Conservation (phyloP, 2,329 filamentous ascomycete species). For the Xylaria multiplex region DNA sequence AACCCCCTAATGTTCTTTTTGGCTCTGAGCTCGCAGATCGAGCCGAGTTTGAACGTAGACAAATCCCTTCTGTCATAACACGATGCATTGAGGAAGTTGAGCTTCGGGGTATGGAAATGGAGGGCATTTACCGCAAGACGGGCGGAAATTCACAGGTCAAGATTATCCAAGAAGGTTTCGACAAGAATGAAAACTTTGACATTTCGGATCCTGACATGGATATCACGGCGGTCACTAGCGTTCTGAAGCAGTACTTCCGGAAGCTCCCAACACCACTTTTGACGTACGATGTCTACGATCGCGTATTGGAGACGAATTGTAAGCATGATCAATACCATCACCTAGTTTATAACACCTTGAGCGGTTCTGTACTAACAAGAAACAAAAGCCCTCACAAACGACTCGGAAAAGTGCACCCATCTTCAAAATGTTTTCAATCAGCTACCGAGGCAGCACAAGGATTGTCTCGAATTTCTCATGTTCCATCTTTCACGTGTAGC, state of each 20-base stretch:
- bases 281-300: slow-evolving; percentile 92
- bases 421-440: slow-evolving; percentile 78
- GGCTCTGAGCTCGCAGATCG: slow-evolving; percentile 89
- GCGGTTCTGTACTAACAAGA: slow-evolving; percentile 29
- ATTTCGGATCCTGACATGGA: slow-evolving; percentile 94
- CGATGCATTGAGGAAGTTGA: slow-evolving; percentile 98
- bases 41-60: slow-evolving; percentile 85
- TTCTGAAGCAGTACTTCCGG: slow-evolving; percentile 97
- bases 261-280: slow-evolving; percentile 89
- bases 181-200: slow-evolving; percentile 84
- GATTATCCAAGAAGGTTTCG: slow-evolving; percentile 89
- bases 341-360: not conserved
- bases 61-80: slow-evolving; percentile 89
- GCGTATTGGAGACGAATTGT: slow-evolving; percentile 83
- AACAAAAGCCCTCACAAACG: slow-evolving; percentile 68
- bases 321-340: slow-evolving; percentile 51
- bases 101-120: slow-evolving; percentile 93
- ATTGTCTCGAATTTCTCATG: slow-evolving; percentile 91
- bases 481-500: slow-evolving; percentile 93
- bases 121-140: slow-evolving; percentile 98
- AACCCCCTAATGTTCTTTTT: slow-evolving; percentile 74
- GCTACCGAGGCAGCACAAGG: slow-evolving; percentile 84
- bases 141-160: slow-evolving; percentile 93
- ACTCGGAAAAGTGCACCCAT: slow-evolving; percentile 74
- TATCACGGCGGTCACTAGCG: slow-evolving; percentile 95